A percentile compares a stretch with the other conserved stretches of the same genome.
phyloP scores from a whole-genome alignment of 2,329 filamentous ascomycete species.

The Fusarium irregulare region DNA sequence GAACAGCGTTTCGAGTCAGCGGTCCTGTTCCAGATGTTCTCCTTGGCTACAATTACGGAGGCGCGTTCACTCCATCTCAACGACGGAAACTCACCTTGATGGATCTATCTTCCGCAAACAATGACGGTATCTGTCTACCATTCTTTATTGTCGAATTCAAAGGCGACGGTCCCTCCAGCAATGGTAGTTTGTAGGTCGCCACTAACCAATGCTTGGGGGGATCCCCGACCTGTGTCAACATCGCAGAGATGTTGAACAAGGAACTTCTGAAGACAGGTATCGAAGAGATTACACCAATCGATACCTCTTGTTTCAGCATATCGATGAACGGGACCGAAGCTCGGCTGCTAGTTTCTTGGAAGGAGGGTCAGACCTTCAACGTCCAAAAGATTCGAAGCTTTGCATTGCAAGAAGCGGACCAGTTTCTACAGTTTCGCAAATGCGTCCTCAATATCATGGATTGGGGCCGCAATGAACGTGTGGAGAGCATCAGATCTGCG shows the following conservation, averaged over 20 bases:
- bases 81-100: not conserved
- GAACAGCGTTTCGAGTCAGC: not conserved
- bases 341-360: conserved; percentile 52
- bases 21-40: conserved; percentile 9
- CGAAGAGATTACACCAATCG: conserved; percentile 37
- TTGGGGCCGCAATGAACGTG: conserved; percentile 47
- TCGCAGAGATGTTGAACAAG: conserved; percentile 23
- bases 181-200: conserved; percentile 41
- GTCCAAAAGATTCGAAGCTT: conserved; percentile 42
- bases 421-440: conserved; percentile 49
- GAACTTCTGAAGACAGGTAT: not conserved
- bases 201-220: conserved; percentile 53
- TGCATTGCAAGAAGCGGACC: conserved; percentile 43
- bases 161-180: conserved; percentile 19
- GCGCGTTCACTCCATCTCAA: not conserved
- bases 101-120: not conserved
- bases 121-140: not conserved
- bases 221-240: conserved; percentile 49
- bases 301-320: conserved; percentile 32
- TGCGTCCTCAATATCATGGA: conserved; percentile 53
- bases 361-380: not conserved
- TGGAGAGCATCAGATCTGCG: conserved; percentile 43
- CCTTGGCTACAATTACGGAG: conserved; percentile 3
- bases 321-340: conserved; percentile 51
- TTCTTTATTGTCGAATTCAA: conserved; percentile 10